A percentile compares a stretch with the other conserved stretches of the same genome.
phyloP scores from a whole-genome alignment of 140 eudicot species.

The Bidens hawaiensis region DNA sequence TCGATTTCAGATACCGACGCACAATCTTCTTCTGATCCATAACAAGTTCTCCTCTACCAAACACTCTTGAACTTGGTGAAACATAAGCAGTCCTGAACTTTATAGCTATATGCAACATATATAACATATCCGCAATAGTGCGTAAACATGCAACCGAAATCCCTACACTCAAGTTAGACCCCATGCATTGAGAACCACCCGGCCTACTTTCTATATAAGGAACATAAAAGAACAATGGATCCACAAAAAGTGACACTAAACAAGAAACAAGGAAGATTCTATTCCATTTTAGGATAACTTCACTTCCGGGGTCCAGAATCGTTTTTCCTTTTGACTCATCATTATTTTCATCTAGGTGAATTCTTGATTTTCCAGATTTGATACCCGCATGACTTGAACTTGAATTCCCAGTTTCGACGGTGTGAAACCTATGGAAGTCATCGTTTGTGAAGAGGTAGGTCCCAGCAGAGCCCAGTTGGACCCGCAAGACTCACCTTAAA shows the following conservation, averaged over 20 bases:
- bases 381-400: slow-evolving; percentile 16
- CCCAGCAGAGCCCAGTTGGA: too few relatives aligned
- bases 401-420: slow-evolving; percentile 34
- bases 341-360: slow-evolving; percentile 44
- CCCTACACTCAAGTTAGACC: slow-evolving; percentile 52
- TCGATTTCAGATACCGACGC: slow-evolving; percentile 57
- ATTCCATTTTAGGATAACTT: slow-evolving; percentile 63
- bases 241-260: slow-evolving; percentile 75
- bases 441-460: too few relatives aligned
- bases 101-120: slow-evolving; percentile 50
- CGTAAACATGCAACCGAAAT: slow-evolving; percentile 61
- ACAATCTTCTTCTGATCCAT: slow-evolving; percentile 61
- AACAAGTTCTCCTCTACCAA: slow-evolving; percentile 94
- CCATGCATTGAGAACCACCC: slow-evolving; percentile 47
- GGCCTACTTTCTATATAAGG: slow-evolving; percentile 46
- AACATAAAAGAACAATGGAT: slow-evolving; percentile 81
- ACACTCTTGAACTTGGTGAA: slow-evolving; percentile 73
- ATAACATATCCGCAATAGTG: slow-evolving; percentile 73
- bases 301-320: slow-evolving; percentile 83
- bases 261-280: slow-evolving; percentile 60
- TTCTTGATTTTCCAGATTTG: slow-evolving; percentile 39
- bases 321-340: slow-evolving; percentile 27
- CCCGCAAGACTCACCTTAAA: too few relatives aligned
- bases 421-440: slow-evolving; percentile 44
- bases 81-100: slow-evolving; percentile 84